Percentiles rank a stretch among this genome's conserved stretches.
Evolutionary conservation across 2,329 filamentous ascomycete species (phyloP).

Genomic region (Colletotrichum shisoi): DNA sequence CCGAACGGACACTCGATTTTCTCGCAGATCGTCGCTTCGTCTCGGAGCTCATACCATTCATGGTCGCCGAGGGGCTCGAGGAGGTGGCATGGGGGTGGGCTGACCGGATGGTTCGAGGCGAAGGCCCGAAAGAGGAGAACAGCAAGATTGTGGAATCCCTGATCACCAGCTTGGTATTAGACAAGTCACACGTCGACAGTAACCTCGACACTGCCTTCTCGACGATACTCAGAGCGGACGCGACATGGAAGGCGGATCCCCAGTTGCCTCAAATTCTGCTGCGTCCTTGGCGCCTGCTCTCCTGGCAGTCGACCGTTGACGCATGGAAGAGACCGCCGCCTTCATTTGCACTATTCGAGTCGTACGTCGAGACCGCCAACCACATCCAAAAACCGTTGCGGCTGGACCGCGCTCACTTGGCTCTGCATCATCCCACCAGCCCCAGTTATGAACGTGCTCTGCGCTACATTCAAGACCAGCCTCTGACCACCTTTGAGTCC

Average conservation of each 20-base stretch:
- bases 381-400: constrained; percentile 49
- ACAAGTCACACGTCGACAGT: constrained; percentile 51
- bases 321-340: constrained; percentile 56
- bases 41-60: constrained; percentile 56
- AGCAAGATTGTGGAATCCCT: constrained; percentile 41
- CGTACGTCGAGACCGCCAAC: constrained; percentile 59
- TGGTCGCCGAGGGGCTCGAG: constrained; percentile 62
- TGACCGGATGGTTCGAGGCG: constrained; percentile 39
- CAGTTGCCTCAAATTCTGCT: constrained; percentile 51
- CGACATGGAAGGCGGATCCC: constrained; percentile 50
- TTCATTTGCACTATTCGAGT: constrained; percentile 60
- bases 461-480: constrained; percentile 51
- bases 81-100: constrained; percentile 62
- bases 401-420: constrained; percentile 62
- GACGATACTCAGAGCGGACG: constrained; percentile 57
- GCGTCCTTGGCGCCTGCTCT: constrained; percentile 57
- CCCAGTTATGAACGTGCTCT: constrained; percentile 60
- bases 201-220: constrained; percentile 61
- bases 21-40: constrained; percentile 52
- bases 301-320: constrained; percentile 62
- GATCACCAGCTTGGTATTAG: constrained; percentile 54
- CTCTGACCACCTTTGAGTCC: constrained; percentile 20
- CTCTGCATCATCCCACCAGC: constrained; percentile 62
- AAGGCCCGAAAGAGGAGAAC: constrained; percentile 34
- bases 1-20: constrained; percentile 58